Evolutionary conservation across 805 yeast species (phyloP), one percentile per base, ranked within the genome.

Genomic region (Hanseniaspora hatyaiensis): DNA sequence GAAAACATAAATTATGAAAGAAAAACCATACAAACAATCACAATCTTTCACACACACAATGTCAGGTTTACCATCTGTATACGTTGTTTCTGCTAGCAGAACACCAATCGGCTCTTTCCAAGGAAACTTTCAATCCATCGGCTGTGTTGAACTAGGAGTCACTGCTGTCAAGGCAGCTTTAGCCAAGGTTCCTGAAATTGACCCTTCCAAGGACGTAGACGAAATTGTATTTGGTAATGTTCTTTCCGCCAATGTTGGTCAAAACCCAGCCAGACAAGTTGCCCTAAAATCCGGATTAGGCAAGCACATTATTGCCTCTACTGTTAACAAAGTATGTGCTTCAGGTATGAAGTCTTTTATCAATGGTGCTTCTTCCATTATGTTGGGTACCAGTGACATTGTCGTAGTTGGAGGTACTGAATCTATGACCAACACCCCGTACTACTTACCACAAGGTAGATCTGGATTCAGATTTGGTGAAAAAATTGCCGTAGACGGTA

Each of bases 401-500:
- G 92, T 92, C 39, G 82, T 92, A 55, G 94, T 92, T 29, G 98
- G 97, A 56, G 98, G 98, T 62, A 92, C 95, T 56, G 98, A 92
- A 69, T 82, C 95, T 50, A 89, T 92, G 98, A 72, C 95, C 51
- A 89, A 92, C 63, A 77, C 88, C 30, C 98, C 98, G 47, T 89
- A 88, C 73, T 89, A 89, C 64, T 61, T 85, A 49, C 92, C 95
- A 50, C 62, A 77, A 50, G 87, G 92, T 36, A 82, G 99, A 69
- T 60, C 70, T 39, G 97, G 97, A 57, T 79, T 86, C 57, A 82
- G 89, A 71, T 92, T 78, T 60, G 98, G 99, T 58, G 89, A 84
- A 54, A 66, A 78, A 46, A 56, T 71, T 19, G 57, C 89, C 53
- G 78, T 88, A 40, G 99, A 92, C 62, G 97, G 96, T 60, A 67